Evolutionary conservation across 371 early-diverging fungal species (phyloP).

Genomic region (Polyrhizophydium stewartii): DNA sequence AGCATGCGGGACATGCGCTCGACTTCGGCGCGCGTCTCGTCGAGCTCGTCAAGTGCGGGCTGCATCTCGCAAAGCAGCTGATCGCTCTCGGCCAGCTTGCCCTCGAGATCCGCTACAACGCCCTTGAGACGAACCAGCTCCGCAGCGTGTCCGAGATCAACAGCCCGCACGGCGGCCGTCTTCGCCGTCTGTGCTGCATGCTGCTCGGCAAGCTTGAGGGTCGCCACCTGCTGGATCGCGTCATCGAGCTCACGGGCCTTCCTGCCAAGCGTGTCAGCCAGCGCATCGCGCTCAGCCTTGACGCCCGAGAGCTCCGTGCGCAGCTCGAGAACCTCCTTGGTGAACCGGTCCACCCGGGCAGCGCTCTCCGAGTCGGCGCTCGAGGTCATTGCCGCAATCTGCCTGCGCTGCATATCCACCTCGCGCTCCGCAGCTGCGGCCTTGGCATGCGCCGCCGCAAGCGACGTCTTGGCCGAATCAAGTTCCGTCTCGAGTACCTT

Average conservation of each 20-base stretch:
- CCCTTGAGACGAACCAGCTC: neutral
- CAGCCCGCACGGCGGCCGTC: too few relatives aligned
- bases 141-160: too few relatives aligned
- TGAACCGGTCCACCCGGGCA: neutral
- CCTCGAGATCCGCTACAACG: neutral
- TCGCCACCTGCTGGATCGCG: too few relatives aligned
- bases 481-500: neutral
- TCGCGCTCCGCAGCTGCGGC: neutral
- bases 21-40: neutral
- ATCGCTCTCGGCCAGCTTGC: constrained; percentile 1
- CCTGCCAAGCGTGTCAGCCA: neutral
- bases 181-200: too few relatives aligned
- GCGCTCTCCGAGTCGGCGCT: neutral
- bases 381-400: neutral
- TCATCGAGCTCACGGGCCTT: too few relatives aligned
- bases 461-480: neutral
- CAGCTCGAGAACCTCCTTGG: neutral
- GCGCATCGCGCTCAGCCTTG: neutral
- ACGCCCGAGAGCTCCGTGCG: neutral
- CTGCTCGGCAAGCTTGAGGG: too few relatives aligned
- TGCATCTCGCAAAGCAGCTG: neutral
- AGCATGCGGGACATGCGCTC: neutral
- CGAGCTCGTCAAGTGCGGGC: constrained; percentile 1
- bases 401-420: neutral
- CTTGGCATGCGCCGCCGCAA: neutral